A percentile compares a stretch with the other conserved stretches of the same genome.
phyloP scores from a whole-genome alignment of 108 stramenopile species.

The Skeletonema tropicum region DNA sequence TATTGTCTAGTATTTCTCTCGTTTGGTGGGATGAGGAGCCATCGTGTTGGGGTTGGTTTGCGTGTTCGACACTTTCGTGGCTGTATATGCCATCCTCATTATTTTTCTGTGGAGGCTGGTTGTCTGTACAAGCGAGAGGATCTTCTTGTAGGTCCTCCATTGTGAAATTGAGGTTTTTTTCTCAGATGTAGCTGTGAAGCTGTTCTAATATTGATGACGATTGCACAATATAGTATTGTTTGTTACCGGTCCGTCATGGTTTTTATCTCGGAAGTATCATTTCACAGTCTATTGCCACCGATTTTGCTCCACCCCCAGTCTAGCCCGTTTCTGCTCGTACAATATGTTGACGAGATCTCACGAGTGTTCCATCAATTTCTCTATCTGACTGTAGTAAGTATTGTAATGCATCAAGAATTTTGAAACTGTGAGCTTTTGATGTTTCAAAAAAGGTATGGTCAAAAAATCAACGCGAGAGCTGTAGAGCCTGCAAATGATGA shows the following conservation, averaged over 20 bases:
- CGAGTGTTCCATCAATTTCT: no score
- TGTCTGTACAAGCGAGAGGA: background rate
- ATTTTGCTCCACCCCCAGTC: no score
- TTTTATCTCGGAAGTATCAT: background rate
- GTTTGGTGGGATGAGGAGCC: background rate
- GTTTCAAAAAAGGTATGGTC: no score
- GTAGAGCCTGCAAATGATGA: no score
- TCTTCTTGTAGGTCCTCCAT: background rate
- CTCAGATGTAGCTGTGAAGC: background rate
- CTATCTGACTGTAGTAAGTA: no score
- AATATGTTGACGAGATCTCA: no score
- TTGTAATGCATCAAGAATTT: no score
- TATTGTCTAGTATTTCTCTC: constrained; percentile 40
- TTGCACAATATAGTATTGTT: background rate
- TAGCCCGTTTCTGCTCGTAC: no score
- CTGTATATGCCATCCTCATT: background rate
- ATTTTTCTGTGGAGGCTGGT: background rate
- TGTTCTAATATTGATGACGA: background rate
- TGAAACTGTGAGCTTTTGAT: no score
- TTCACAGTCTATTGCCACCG: no score
- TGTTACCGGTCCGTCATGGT: background rate
- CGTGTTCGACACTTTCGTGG: background rate
- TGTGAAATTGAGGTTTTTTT: background rate
- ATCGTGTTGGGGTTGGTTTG: constrained; percentile 9
- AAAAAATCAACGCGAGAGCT: no score